Percentiles rank a stretch among this genome's conserved stretches.
Conservation (phyloP, 1,284 basidiomycete genomes). For the Cryptococcus sp. region DNA sequence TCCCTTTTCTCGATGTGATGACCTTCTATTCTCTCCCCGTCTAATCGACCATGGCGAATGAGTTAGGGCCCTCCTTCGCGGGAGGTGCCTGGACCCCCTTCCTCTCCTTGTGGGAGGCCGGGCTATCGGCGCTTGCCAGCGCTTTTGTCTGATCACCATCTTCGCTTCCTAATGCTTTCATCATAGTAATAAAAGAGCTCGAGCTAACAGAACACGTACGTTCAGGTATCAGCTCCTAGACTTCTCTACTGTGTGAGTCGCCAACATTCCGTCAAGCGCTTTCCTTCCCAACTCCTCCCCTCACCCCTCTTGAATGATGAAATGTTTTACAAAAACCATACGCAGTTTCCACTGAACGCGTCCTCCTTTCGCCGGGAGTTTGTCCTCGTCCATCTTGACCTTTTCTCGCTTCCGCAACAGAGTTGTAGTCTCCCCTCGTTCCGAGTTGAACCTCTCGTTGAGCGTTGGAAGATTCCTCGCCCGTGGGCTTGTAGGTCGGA, state of each 20-base stretch:
- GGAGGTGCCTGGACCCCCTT: slow-evolving; percentile 49
- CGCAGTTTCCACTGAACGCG: slow-evolving; percentile 57
- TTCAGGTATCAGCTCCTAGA: slow-evolving; percentile 1
- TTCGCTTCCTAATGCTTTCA: slow-evolving; percentile 1
- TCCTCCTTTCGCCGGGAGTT: slow-evolving; percentile 53
- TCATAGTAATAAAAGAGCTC: neutral
- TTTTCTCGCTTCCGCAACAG: slow-evolving; percentile 27
- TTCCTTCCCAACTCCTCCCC: slow-evolving; percentile 9
- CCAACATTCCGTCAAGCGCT: slow-evolving; percentile 12
- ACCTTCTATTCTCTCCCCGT: slow-evolving; percentile 57
- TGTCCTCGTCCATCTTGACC: slow-evolving; percentile 26
- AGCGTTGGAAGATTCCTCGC: slow-evolving; percentile 37
- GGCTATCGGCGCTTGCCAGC: slow-evolving; percentile 55
- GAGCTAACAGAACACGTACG: neutral
- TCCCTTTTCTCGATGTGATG: slow-evolving; percentile 42
- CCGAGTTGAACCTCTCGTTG: slow-evolving; percentile 51
- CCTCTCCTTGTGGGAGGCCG: slow-evolving; percentile 29
- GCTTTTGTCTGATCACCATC: slow-evolving; percentile 53
- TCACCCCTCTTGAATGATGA: slow-evolving; percentile 41
- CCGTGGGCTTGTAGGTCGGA: slow-evolving; percentile 27
- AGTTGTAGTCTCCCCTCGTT: slow-evolving; percentile 35
- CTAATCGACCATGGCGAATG: slow-evolving; percentile 57
- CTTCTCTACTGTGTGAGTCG: slow-evolving; percentile 5
- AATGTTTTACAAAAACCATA: slow-evolving; percentile 53
- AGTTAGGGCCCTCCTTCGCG: slow-evolving; percentile 54